phyloP scores from a whole-genome alignment of 331 rosid species.

The Malus hybrid region DNA sequence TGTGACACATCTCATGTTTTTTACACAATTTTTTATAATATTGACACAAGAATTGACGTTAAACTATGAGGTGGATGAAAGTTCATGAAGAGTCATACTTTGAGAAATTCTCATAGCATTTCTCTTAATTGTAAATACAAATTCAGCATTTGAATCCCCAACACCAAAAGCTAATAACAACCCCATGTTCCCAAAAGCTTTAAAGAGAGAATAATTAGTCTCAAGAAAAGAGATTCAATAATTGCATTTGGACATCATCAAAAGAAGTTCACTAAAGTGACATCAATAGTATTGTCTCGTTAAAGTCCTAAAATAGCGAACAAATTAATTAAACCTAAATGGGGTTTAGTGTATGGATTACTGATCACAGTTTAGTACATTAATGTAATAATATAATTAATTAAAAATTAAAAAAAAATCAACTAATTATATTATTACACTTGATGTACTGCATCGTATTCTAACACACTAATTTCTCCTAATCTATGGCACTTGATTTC shows the following conservation, averaged over 20 bases:
- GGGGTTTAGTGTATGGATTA: slow-evolving; percentile 23
- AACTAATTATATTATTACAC: too few relatives aligned
- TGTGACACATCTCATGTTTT: too few relatives aligned
- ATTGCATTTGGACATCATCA: slow-evolving; percentile 59
- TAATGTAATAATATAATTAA: too few relatives aligned
- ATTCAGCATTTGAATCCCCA: slow-evolving; percentile 47
- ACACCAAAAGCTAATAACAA: slow-evolving; percentile 57
- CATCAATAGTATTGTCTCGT: slow-evolving; percentile 30
- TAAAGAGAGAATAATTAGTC: slow-evolving; percentile 50
- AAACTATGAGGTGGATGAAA: too few relatives aligned
- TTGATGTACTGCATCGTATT: too few relatives aligned
- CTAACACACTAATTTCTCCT: background rate
- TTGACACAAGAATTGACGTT: too few relatives aligned
- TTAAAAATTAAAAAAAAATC: too few relatives aligned
- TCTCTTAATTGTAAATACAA: slow-evolving; percentile 8
- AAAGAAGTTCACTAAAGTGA: slow-evolving; percentile 50
- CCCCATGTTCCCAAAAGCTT: slow-evolving; percentile 73
- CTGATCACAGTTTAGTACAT: background rate
- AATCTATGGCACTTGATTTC: slow-evolving; percentile 23
- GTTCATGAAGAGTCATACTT: too few relatives aligned
- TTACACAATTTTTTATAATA: too few relatives aligned
- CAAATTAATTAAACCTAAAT: background rate
- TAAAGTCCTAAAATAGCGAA: slow-evolving; percentile 18
- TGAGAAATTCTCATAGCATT: too few relatives aligned
- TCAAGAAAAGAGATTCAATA: slow-evolving; percentile 36